Evolutionary conservation across 1,284 basidiomycete genomes (phyloP).

Genomic region (Baeospora myosura): DNA sequence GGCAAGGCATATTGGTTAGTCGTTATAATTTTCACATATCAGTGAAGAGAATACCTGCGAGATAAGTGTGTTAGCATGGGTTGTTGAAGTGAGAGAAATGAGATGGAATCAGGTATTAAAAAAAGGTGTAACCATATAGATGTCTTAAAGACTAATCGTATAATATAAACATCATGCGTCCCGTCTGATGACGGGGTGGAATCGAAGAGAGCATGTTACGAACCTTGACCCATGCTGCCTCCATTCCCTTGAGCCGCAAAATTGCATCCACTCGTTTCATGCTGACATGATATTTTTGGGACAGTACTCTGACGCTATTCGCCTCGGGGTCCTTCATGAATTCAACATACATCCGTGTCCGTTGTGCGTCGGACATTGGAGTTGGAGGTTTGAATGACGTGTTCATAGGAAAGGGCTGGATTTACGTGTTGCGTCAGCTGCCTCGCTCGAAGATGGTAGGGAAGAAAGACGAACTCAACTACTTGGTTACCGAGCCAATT

Average conservation of each 20-base stretch:
- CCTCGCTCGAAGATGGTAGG: too few species aligned
- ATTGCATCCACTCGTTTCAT: conserved; percentile 76
- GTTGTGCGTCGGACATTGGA: conserved; percentile 59
- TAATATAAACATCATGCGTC: conserved; percentile 52
- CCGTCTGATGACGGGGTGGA: conserved; percentile 11
- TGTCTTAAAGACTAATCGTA: conserved; percentile 88
- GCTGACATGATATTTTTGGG: conserved; percentile 54
- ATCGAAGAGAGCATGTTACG: conserved; percentile 23
- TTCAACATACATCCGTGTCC: conserved; percentile 45
- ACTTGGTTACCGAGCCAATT: conserved; percentile 53
- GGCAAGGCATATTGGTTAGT: too few species aligned
- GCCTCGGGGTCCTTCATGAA: conserved; percentile 50
- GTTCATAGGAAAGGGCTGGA: conserved; percentile 79
- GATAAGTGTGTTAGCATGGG: conserved; percentile 10
- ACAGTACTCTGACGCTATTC: conserved; percentile 55
- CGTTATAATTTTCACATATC: too few species aligned
- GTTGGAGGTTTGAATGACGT: conserved; percentile 70
- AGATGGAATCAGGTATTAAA: conserved; percentile 30
- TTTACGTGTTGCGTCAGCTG: too few species aligned
- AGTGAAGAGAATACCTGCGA: too few species aligned
- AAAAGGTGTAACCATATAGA: conserved; percentile 50
- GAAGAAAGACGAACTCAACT: conserved; percentile 38
- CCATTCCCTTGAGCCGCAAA: conserved; percentile 70
- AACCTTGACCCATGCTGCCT: conserved; percentile 64
- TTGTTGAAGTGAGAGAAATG: conserved; percentile 10